Conservation (phyloP, 1,284 basidiomycete genomes). For the Rhodotorula sp. region DNA sequence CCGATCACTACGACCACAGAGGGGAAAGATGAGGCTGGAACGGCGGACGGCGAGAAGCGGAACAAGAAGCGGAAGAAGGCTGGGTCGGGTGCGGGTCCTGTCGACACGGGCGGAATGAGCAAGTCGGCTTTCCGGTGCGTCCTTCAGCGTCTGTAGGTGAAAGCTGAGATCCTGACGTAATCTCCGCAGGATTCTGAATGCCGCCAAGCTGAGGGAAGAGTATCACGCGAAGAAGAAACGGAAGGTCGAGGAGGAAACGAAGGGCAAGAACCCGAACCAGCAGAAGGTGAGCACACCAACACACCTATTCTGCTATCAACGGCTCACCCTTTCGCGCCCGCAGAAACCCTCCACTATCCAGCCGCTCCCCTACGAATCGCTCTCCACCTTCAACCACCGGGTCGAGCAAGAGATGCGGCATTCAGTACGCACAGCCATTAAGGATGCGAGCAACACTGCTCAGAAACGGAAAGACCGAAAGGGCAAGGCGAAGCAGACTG, state of each 20-base stretch:
- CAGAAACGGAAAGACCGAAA: slow-evolving; percentile 32
- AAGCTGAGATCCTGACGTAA: neutral
- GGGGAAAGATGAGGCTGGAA: neutral
- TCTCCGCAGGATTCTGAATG: slow-evolving; percentile 30
- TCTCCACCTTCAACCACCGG: slow-evolving; percentile 36
- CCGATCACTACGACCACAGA: slow-evolving; percentile 14
- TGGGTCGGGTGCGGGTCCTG: neutral
- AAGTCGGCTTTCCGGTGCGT: slow-evolving; percentile 32
- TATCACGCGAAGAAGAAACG: slow-evolving; percentile 38
- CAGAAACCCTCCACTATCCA: slow-evolving; percentile 15
- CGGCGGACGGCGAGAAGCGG: slow-evolving; percentile 4
- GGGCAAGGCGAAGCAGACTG: slow-evolving; percentile 19
- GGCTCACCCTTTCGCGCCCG: no score
- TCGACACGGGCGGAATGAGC: slow-evolving; percentile 22
- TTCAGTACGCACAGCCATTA: slow-evolving; percentile 29
- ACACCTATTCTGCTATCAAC: neutral
- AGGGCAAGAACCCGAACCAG: slow-evolving; percentile 21
- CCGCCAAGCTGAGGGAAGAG: slow-evolving; percentile 33
- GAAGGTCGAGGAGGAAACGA: slow-evolving; percentile 27
- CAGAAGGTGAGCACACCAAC: neutral
- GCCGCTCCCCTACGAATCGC: slow-evolving; percentile 37
- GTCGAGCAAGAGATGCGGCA: slow-evolving; percentile 37
- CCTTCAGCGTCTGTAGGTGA: no score
- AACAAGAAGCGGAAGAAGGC: slow-evolving; percentile 27
- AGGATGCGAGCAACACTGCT: slow-evolving; percentile 17